Percentiles rank a stretch among this genome's conserved stretches.
These are phyloP conservation scores for Umbilicaria muhlenbergii DNA, from an alignment of 495 filamentous ascomycete genomes.

Conservation along the genomic window DNA sequence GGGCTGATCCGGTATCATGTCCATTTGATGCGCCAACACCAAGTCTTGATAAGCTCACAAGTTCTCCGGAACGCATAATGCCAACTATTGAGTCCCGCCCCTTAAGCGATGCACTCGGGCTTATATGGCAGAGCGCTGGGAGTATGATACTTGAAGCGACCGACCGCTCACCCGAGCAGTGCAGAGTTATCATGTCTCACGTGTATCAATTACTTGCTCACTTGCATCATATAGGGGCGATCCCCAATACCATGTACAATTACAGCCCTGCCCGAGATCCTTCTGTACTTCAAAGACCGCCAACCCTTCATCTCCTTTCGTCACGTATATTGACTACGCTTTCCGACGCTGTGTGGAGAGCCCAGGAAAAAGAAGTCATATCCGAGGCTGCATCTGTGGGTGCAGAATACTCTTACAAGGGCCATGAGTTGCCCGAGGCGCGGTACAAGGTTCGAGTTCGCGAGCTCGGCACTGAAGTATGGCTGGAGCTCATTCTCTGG, in stretches of 20 bases:
- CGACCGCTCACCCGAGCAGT: conserved; percentile 22
- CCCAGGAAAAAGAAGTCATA: conserved; percentile 29
- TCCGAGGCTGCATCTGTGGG: conserved; percentile 29
- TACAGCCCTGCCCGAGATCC: conserved; percentile 23
- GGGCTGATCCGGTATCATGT: neutral
- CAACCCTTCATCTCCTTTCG: conserved; percentile 39
- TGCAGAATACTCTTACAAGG: conserved; percentile 14
- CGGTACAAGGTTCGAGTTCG: conserved; percentile 33
- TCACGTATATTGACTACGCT: conserved; percentile 42
- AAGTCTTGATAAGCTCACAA: no score
- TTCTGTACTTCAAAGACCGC: conserved; percentile 33
- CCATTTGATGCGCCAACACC: neutral
- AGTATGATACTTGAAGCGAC: conserved; percentile 37
- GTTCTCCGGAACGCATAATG: no score
- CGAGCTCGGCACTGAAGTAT: conserved; percentile 41
- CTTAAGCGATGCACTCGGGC: conserved; percentile 17
- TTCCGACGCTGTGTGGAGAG: conserved; percentile 45
- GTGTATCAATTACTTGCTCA: conserved; percentile 43
- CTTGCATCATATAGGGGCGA: conserved; percentile 39
- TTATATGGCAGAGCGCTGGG: conserved; percentile 36
- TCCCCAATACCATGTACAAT: conserved; percentile 44
- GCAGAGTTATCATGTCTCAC: conserved; percentile 35
- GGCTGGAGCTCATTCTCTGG: conserved; percentile 54
- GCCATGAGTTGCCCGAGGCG: conserved; percentile 33
- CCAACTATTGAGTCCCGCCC: neutral